These are phyloP conservation scores for Fusarium nanum DNA, from an alignment of 2,329 filamentous ascomycete species.

Conservation along the genomic window DNA sequence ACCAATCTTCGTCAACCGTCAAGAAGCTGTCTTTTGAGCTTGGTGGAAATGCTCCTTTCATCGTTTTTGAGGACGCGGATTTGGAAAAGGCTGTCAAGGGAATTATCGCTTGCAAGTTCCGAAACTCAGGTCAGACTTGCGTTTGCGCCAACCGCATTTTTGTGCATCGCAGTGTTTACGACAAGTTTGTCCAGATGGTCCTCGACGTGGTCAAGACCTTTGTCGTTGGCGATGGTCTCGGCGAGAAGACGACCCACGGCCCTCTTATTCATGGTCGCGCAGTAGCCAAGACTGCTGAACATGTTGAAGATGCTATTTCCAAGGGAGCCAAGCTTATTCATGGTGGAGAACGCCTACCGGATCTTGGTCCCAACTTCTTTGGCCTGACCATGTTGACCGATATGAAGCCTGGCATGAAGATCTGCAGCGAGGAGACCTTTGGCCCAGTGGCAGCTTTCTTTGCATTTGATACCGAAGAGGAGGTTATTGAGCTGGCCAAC, in stretches of 20 bases:
- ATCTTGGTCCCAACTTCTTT: slow-evolving; percentile 75
- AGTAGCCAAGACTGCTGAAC: slow-evolving; percentile 68
- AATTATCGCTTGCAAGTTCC: slow-evolving; percentile 76
- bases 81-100: slow-evolving; percentile 75
- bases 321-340: slow-evolving; percentile 69
- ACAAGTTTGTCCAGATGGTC: slow-evolving; percentile 63
- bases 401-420: slow-evolving; percentile 74
- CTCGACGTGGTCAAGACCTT: slow-evolving; percentile 66
- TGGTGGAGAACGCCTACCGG: slow-evolving; percentile 67
- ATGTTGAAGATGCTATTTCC: slow-evolving; percentile 71
- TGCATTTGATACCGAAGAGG: slow-evolving; percentile 74
- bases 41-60: slow-evolving; percentile 80
- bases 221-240: slow-evolving; percentile 68
- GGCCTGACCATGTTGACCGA: slow-evolving; percentile 75
- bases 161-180: slow-evolving; percentile 69
- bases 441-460: slow-evolving; percentile 78
- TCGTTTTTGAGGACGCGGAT: slow-evolving; percentile 80
- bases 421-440: slow-evolving; percentile 77
- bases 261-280: slow-evolving; percentile 75
- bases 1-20: slow-evolving; percentile 73
- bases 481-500: slow-evolving; percentile 76
- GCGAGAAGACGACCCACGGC: slow-evolving; percentile 67
- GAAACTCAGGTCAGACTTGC: slow-evolving; percentile 78
- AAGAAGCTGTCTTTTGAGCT: slow-evolving; percentile 82
- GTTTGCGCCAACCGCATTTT: slow-evolving; percentile 73